These are phyloP conservation scores for Orbilia oligospora DNA, from an alignment of 2,329 filamentous ascomycete species.

Conservation along the genomic window DNA sequence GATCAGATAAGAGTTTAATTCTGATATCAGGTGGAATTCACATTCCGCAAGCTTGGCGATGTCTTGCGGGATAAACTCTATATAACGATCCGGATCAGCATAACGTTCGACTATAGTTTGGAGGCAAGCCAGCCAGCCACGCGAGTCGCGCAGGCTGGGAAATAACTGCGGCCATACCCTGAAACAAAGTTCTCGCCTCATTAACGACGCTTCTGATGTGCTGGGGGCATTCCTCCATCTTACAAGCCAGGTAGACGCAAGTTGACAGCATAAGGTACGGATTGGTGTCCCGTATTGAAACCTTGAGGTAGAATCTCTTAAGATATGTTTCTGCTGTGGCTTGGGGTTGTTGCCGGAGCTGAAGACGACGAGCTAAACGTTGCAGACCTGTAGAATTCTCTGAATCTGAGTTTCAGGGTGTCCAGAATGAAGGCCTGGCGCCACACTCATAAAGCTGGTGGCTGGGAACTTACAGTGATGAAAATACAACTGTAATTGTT, in stretches of 20 bases:
- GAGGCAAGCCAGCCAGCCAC: slow-evolving; percentile 28
- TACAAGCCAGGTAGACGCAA: slow-evolving; percentile 93
- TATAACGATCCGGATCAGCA: slow-evolving; percentile 52
- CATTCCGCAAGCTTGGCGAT: slow-evolving; percentile 90
- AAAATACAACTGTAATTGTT: slow-evolving; percentile 91
- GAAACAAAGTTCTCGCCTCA: slow-evolving; percentile 88
- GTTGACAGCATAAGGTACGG: slow-evolving; percentile 94
- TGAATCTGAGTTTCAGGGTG: slow-evolving; percentile 29
- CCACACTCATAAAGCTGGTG: background rate
- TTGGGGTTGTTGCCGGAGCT: slow-evolving; percentile 88
- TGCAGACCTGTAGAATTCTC: slow-evolving; percentile 75
- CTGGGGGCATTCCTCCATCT: slow-evolving; percentile 97
- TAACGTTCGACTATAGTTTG: slow-evolving; percentile 51
- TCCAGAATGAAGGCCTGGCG: slow-evolving; percentile 36
- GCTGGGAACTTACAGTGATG: slow-evolving; percentile 78
- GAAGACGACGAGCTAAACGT: slow-evolving; percentile 86
- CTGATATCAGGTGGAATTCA: slow-evolving; percentile 92
- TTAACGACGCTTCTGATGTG: slow-evolving; percentile 92
- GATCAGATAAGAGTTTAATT: slow-evolving; percentile 90
- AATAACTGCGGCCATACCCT: slow-evolving; percentile 70
- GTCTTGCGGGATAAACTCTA: slow-evolving; percentile 80
- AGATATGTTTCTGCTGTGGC: slow-evolving; percentile 96
- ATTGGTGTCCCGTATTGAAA: slow-evolving; percentile 92
- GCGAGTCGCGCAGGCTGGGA: slow-evolving; percentile 21
- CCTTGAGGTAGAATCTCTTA: slow-evolving; percentile 90